phyloP scores from a whole-genome alignment of 768 basidiomycete genomes.

The Hebeloma cylindrosporum region DNA sequence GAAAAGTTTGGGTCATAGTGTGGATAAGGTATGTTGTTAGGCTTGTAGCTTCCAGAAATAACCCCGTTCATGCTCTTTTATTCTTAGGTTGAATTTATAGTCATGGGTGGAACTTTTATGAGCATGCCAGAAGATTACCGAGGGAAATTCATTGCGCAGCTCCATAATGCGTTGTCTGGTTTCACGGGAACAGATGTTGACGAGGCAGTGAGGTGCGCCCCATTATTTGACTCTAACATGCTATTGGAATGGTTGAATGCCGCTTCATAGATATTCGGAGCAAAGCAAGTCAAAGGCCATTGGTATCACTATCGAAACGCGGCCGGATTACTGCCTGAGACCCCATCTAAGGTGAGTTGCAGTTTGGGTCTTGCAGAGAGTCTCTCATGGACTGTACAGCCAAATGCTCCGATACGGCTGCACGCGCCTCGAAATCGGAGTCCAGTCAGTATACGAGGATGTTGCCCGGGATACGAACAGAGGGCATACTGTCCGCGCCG shows the following conservation, averaged over 20 bases:
- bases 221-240: neutral
- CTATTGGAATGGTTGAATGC: conserved; percentile 4
- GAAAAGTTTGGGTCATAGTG: conserved; percentile 50
- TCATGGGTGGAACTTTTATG: conserved; percentile 99
- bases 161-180: conserved; percentile 96
- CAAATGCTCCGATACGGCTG: conserved; percentile 99
- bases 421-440: conserved; percentile 96
- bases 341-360: conserved; percentile 81
- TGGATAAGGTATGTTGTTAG: conserved; percentile 2
- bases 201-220: conserved; percentile 80
- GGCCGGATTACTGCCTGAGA: conserved; percentile 96
- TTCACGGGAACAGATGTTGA: conserved; percentile 93
- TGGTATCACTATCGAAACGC: conserved; percentile 97
- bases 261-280: conserved; percentile 73
- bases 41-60: neutral
- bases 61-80: neutral
- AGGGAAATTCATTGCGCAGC: conserved; percentile 88
- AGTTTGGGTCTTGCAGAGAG: neutral
- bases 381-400: conserved; percentile 37
- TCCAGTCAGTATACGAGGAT: conserved; percentile 99
- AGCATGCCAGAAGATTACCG: conserved; percentile 98
- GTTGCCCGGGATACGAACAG: conserved; percentile 98
- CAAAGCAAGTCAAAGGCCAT: conserved; percentile 98
- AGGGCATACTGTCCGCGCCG: conserved; percentile 97
- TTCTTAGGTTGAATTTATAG: conserved; percentile 78